A percentile compares a stretch with the other conserved stretches of the same genome.
Conservation (phyloP, 1,139 yeast genomes). For the Diutina pseudorugosa region DNA sequence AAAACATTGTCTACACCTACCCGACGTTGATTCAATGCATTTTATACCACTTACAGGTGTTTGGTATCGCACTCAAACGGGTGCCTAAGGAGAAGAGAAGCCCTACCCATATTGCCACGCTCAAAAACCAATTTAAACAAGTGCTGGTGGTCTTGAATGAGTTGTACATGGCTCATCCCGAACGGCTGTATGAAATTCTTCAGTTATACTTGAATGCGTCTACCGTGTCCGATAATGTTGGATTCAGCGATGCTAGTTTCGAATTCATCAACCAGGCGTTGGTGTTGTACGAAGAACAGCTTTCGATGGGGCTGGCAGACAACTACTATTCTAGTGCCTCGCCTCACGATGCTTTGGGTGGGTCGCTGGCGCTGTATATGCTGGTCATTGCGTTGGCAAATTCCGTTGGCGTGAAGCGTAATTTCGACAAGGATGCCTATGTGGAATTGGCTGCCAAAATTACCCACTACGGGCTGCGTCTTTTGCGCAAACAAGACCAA, state of each 20-base stretch:
- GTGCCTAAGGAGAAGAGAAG: conserved; percentile 12
- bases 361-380: conserved; percentile 28
- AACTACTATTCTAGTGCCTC: conserved; percentile 11
- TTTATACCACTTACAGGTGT: not conserved
- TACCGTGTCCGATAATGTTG: conserved; percentile 64
- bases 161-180: conserved; percentile 39
- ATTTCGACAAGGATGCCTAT: conserved; percentile 52
- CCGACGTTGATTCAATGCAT: conserved; percentile 46
- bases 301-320: conserved; percentile 13
- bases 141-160: conserved; percentile 64
- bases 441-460: conserved; percentile 75
- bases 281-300: conserved; percentile 74
- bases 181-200: conserved; percentile 35
- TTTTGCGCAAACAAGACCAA: conserved; percentile 86
- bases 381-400: conserved; percentile 41
- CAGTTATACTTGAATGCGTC: conserved; percentile 47
- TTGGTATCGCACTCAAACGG: not conserved
- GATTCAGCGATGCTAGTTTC: conserved; percentile 45
- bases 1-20: conserved; percentile 50
- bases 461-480: conserved; percentile 78
- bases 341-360: conserved; percentile 28
- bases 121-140: conserved; percentile 54
- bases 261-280: conserved; percentile 87
- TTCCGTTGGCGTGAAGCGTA: conserved; percentile 46
- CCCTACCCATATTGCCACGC: conserved; percentile 16